Evolutionary conservation across 441 rosid species (phyloP), one percentile per base, ranked within the genome.

Genomic region (Mallotus japonicus): DNA sequence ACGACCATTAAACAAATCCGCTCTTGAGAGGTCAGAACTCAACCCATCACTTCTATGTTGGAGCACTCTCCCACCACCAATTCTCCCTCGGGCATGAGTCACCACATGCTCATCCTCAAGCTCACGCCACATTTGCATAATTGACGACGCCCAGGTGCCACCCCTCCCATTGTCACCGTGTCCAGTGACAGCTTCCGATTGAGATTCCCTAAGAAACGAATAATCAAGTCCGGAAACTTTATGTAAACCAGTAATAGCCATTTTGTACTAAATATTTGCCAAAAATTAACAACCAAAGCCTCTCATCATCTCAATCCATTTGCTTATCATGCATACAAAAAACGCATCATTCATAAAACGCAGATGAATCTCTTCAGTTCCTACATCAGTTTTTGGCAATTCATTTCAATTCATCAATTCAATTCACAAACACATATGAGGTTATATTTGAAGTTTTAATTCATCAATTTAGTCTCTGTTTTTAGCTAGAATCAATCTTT

Each of bases 181-280:
- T 47, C 79, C 85, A 73, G 88, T 80, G 32, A 87, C 79, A 46
- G 65, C 74, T 44, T 82, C 89, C 50, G 90, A 80, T 63, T 78
- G 90, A 73, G 97, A 81, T 65, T 65, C 97, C 76, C 96, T 75
- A 19, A 75, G 88, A 71, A 91, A 86, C 71, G 97, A 78, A 67
- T 93, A 84, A 85, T 88, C 91, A 12, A 88, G 89, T 63, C 83
- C 86, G 49, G 92, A 84, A 77, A 91, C 81, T 71, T 87, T 88
- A 81, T 89, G 99, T 59, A 90, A 78, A 46, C 97, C 90, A 68
- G 92, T 96, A 79, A 92, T 80, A 77, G 99, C 97, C 99, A 95
- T 92, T 24, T 44, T 47, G 28, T 76, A 55, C 60, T 40, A 57
- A 69, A 62, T 44, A 55, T 75, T 70, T 77, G 51, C 73, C 50